phyloP scores from a whole-genome alignment of 768 basidiomycete species.

The Symmetrospora coprosmae region DNA sequence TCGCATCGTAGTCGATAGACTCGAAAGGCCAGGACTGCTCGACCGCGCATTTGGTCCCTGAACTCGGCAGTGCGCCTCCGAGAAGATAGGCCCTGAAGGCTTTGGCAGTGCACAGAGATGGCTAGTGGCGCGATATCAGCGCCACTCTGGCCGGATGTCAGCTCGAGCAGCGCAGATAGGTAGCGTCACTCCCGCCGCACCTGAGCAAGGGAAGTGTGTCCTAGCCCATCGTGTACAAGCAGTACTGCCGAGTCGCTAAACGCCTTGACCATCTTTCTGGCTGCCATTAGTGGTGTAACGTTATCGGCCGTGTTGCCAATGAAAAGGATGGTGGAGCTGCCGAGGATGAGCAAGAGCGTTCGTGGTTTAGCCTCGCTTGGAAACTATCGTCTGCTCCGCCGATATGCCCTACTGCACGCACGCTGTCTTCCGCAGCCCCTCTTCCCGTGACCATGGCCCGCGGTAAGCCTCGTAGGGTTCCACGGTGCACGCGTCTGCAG shows the following conservation, averaged over 20 bases:
- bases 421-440: conserved; percentile 19
- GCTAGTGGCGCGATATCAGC: too few species aligned
- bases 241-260: conserved; percentile 20
- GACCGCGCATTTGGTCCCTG: not conserved
- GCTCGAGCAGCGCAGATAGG: not conserved
- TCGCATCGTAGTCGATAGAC: not conserved
- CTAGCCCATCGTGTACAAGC: conserved; percentile 18
- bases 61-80: not conserved
- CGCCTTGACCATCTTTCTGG: conserved; percentile 6
- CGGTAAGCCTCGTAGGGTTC: conserved; percentile 17
- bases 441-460: conserved; percentile 20
- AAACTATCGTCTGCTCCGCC: too few species aligned
- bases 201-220: conserved; percentile 16
- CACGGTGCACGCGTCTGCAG: too few species aligned
- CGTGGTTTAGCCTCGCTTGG: too few species aligned
- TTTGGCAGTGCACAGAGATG: conserved; percentile 24
- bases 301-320: conserved; percentile 20
- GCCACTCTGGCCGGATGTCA: too few species aligned
- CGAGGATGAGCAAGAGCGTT: too few species aligned
- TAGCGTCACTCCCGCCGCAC: not conserved
- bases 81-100: not conserved
- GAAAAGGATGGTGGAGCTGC: not conserved
- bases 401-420: not conserved
- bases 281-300: conserved; percentile 16
- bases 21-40: not conserved